These are phyloP conservation scores for Populus alba DNA, from an alignment of 345 rosid genomes.

Conservation along the genomic window DNA sequence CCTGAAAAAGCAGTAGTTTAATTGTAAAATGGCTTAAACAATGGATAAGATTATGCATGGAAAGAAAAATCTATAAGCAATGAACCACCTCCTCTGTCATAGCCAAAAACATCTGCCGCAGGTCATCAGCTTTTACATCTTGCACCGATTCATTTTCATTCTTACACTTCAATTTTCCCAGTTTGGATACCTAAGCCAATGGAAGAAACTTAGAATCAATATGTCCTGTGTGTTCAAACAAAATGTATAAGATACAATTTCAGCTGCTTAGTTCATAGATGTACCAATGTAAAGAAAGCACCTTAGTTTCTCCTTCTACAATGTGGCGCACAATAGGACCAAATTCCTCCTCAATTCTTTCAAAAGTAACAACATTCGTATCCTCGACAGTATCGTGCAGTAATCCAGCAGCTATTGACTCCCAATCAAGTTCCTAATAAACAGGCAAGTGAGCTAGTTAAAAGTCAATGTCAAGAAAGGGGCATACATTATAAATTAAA, in stretches of 20 bases:
- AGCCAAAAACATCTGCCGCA: conserved; percentile 94
- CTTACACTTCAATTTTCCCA: conserved; percentile 88
- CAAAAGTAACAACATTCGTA: conserved; percentile 86
- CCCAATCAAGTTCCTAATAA: conserved; percentile 94
- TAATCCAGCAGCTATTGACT: conserved; percentile 93
- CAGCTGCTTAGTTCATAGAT: conserved; percentile 3
- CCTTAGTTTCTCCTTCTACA: conserved; percentile 99
- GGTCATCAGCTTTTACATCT: conserved; percentile 99
- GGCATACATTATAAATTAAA: conserved; percentile 7
- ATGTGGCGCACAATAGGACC: conserved; percentile 86
- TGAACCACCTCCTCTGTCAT: conserved; percentile 90
- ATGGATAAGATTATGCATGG: conserved; percentile 11
- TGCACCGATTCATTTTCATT: conserved; percentile 66
- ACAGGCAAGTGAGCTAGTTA: conserved; percentile 18
- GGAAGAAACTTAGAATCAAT: conserved; percentile 4
- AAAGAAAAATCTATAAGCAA: background rate
- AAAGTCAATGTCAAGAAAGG: conserved; percentile 6
- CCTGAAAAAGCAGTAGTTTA: conserved; percentile 49
- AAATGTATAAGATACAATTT: background rate
- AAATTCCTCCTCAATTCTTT: conserved; percentile 87
- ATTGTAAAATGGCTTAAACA: conserved; percentile 11
- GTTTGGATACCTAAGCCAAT: conserved; percentile 73
- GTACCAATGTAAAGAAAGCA: conserved; percentile 28
- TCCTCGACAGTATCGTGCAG: conserved; percentile 98
- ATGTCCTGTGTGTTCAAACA: conserved; percentile 6